Evolutionary conservation across 23 red algal genomes (phyloP).

Genomic region (Gracilaria caudata): DNA sequence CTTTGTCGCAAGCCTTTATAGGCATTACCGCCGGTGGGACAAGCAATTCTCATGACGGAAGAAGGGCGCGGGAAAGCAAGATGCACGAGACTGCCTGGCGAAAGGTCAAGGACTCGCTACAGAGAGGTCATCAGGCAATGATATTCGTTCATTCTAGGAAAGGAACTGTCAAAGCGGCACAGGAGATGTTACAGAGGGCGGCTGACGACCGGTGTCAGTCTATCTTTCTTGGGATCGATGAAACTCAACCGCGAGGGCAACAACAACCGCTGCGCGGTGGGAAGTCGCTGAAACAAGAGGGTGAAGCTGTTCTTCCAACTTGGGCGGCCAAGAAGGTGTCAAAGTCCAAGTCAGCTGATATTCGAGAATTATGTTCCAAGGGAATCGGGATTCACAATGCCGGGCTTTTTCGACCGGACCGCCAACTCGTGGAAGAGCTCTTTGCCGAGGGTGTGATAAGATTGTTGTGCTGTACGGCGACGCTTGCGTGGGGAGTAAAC

Average conservation of each 20-base stretch:
- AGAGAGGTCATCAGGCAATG: slow-evolving; percentile 91
- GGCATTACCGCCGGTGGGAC: slow-evolving; percentile 69
- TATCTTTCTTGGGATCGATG: slow-evolving; percentile 67
- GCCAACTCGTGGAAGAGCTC: slow-evolving; percentile 79
- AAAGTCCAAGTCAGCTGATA: slow-evolving; percentile 66
- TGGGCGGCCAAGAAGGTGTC: slow-evolving; percentile 80
- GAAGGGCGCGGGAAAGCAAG: slow-evolving; percentile 51
- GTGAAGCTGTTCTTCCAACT: slow-evolving; percentile 58
- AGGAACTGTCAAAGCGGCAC: slow-evolving; percentile 76
- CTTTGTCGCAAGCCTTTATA: slow-evolving; percentile 83
- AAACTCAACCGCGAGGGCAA: background rate
- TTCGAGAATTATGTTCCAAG: slow-evolving; percentile 66
- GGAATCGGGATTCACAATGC: slow-evolving; percentile 97
- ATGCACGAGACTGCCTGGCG: slow-evolving; percentile 87
- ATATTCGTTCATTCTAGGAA: slow-evolving; percentile 98
- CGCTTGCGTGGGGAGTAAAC: slow-evolving; percentile 99
- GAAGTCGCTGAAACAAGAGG: background rate
- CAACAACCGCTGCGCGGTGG: background rate
- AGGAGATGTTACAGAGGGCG: slow-evolving; percentile 77
- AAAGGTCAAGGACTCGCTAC: slow-evolving; percentile 74
- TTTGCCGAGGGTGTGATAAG: slow-evolving; percentile 82
- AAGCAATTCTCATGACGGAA: slow-evolving; percentile 48
- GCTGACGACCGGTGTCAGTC: slow-evolving; percentile 46
- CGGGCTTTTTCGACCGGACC: slow-evolving; percentile 81
- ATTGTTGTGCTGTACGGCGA: slow-evolving; percentile 90